phyloP scores from a whole-genome alignment of 1,139 yeast species.

The Candida sp. region DNA sequence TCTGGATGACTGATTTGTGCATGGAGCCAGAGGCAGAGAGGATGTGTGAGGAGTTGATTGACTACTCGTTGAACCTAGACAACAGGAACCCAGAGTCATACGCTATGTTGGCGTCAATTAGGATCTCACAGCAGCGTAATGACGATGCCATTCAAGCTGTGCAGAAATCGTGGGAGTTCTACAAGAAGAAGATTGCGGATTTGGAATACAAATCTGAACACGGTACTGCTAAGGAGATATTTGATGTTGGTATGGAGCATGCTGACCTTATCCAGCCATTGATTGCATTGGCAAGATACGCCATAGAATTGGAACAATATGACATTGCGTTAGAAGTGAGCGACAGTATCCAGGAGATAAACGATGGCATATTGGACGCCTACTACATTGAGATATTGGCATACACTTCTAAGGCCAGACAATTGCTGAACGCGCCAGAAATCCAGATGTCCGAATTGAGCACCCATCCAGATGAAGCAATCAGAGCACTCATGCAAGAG shows the following conservation, averaged over 20 bases:
- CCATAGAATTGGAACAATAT: constrained; percentile 76
- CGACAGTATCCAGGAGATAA: constrained; percentile 68
- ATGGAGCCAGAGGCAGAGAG: constrained; percentile 91
- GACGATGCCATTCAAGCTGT: constrained; percentile 79
- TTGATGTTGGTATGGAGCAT: constrained; percentile 54
- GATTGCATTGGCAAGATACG: constrained; percentile 69
- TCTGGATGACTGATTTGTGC: constrained; percentile 99
- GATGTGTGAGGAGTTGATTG: constrained; percentile 75
- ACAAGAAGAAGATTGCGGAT: constrained; percentile 50
- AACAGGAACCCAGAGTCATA: constrained; percentile 75
- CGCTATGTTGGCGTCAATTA: constrained; percentile 82
- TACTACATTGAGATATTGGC: constrained; percentile 86
- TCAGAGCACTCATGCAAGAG: constrained; percentile 41
- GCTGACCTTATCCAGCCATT: constrained; percentile 71
- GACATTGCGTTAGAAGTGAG: constrained; percentile 69
- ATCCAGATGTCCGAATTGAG: constrained; percentile 33
- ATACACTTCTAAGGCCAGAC: constrained; percentile 60
- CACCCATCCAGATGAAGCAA: constrained; percentile 27
- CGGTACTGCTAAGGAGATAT: constrained; percentile 29
- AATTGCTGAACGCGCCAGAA: constrained; percentile 52
- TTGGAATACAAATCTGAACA: constrained; percentile 50
- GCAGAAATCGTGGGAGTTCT: constrained; percentile 73
- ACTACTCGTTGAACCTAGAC: constrained; percentile 67
- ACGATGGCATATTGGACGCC: constrained; percentile 82
- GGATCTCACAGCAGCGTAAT: constrained; percentile 83